Evolutionary conservation across 169 alveolate genomes (phyloP), one percentile per base, ranked within the genome.

Genomic region (Plasmodium yoelii): DNA sequence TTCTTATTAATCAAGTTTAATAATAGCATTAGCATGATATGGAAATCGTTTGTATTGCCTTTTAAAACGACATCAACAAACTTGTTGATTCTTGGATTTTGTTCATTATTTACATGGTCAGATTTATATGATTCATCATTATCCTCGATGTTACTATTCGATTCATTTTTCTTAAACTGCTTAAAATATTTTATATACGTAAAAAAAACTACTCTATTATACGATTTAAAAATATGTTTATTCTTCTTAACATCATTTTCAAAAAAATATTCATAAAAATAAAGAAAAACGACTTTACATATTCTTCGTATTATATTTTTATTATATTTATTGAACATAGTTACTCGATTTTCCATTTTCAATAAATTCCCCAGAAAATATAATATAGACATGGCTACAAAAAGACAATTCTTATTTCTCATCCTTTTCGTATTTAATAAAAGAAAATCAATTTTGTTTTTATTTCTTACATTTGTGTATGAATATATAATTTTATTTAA

Each of bases 191-290:
- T 47, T 22, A 49, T 42, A 61, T 56, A 86, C 22, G 15, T 13
- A 70, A 69, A 86, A 60, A 26, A 60, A 28, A 56, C 53, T 2
- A 86, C 46, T 69, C 53, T 68, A 18, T 57, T 68, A 46, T 86
- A 86, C n/a, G 61, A 56, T 39, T 61, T 69, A 28, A 69, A 44
- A 28, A 86, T 69, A 70, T 39, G 28, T 60, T 67, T 63, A 15
- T 64, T 51, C 49, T 26, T 60, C 19, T 59, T 19, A 46, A 59
- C 49, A 39, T 86, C 63, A 70, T 86, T 69, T 86, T 86, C 59
- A 24, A 44, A 86, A 59, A 86, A 69, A 53, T 86, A 26, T 9
- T 56, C 87, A 69, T 86, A 86, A 86, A 86, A 86, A 53, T 86
- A 86, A 64, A 86, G 71, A 64, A 86, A 86, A 26, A 61, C 19